These are phyloP conservation scores for Dendrocalamus sinicus DNA, from an alignment of 176 grass and related monocot genomes.

Conservation along the genomic window DNA sequence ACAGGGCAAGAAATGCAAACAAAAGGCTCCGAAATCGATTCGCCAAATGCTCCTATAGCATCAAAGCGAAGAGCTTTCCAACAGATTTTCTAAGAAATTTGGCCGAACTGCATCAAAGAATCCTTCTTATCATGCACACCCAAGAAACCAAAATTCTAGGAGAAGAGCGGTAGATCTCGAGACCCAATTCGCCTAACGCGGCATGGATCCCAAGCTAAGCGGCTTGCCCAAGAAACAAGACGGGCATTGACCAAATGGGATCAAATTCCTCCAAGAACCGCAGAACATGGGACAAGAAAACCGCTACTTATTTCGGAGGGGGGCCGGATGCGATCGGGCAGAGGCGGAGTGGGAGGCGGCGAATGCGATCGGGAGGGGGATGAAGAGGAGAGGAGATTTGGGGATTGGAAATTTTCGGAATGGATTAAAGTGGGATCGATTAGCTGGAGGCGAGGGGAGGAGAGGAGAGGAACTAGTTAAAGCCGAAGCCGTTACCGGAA, in stretches of 20 bases:
- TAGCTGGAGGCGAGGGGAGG: conserved; percentile 45
- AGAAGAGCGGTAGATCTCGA: conserved; percentile 31
- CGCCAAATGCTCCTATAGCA: conserved; percentile 30
- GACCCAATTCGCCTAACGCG: conserved; percentile 22
- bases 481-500: conserved; percentile 62
- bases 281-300: conserved; percentile 33
- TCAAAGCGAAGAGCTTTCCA: not conserved
- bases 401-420: conserved; percentile 2
- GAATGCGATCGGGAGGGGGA: conserved; percentile 27
- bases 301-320: conserved; percentile 32
- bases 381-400: conserved; percentile 14
- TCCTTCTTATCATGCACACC: not conserved
- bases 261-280: conserved; percentile 6
- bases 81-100: conserved; percentile 28
- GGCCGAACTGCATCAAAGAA: conserved; percentile 8
- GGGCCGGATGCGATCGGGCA: not conserved
- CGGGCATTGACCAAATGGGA: conserved; percentile 28
- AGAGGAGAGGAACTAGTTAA: conserved; percentile 51
- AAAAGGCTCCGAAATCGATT: not conserved
- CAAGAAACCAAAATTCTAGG: conserved; percentile 16
- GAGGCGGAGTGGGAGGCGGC: conserved; percentile 38
- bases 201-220: conserved; percentile 27
- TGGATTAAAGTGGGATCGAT: conserved; percentile 29
- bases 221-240: conserved; percentile 24
- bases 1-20: conserved; percentile 30